Conservation (phyloP, 2,329 filamentous ascomycete species). For the Pyrenochaeta sp. region DNA sequence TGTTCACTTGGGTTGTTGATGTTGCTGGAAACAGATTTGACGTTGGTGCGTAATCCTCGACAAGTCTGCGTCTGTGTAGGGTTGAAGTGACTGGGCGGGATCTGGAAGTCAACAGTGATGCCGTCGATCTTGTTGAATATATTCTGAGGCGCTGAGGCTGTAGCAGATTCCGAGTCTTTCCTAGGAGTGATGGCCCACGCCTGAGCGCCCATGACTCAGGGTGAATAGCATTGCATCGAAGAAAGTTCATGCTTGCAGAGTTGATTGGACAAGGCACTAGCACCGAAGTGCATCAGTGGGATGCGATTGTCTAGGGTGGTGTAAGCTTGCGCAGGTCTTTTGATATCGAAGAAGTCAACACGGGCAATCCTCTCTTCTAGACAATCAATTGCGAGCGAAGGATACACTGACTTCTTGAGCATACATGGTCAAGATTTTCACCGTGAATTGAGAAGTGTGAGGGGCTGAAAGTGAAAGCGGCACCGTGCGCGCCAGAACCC, state of each 20-base stretch:
- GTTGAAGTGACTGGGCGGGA: conserved; percentile 13
- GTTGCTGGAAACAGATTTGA: neutral
- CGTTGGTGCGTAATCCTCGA: too few species aligned
- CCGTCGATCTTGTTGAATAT: neutral
- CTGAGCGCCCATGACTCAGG: too few species aligned
- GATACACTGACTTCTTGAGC: too few species aligned
- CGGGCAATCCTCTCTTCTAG: too few species aligned
- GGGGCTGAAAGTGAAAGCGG: conserved; percentile 2
- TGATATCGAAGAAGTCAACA: too few species aligned
- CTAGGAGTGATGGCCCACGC: neutral
- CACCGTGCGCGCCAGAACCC: conserved; percentile 17
- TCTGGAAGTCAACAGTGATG: conserved; percentile 5
- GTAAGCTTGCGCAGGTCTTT: too few species aligned
- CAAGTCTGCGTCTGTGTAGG: conserved; percentile 17
- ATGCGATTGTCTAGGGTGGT: too few species aligned
- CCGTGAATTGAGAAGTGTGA: conserved; percentile 7
- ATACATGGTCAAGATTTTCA: too few species aligned
- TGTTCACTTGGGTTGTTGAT: neutral
- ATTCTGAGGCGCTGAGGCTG: neutral
- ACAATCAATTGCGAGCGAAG: too few species aligned
- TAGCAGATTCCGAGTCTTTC: neutral
- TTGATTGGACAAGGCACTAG: too few species aligned
- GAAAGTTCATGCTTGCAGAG: neutral
- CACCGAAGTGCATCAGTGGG: too few species aligned
- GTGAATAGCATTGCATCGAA: too few species aligned